Evolutionary conservation across 2,329 filamentous ascomycete species (phyloP), one percentile per base, ranked within the genome.

Genomic region (Neurospora sp.): DNA sequence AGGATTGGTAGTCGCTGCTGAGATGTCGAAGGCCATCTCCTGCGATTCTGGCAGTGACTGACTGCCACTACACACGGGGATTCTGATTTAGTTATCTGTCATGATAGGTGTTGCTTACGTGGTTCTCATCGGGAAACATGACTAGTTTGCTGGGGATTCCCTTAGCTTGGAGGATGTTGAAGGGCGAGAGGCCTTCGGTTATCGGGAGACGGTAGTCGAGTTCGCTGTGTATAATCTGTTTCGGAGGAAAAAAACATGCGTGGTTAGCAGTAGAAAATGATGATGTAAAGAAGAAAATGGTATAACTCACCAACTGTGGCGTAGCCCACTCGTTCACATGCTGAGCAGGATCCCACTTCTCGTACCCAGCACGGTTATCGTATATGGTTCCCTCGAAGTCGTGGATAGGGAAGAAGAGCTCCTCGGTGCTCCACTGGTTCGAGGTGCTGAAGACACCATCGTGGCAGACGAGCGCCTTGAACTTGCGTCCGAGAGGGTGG

Each of bases 181-280:
- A 97, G 68, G 93, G 91, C 2, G 91, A 87, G 68, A 97, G 80
- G 0, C 93, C 94, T 79, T 97, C 95, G 0, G 90, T 89, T 69
- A 98, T 90, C 0, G 93, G 91, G 36, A 97, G 82, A 19, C 95
- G 87, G 78, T 97, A 98, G 79, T 98, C 95, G 39, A 96, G 85
- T 76, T 96, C 93, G 76, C 89, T 95, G 80, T 98, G 95, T 69
- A 98, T 93, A 72, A 88, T 74, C 74, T 79, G 43, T 38, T 62
- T 19, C 15, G 15, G 2, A 10, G 23, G 23, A 6, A 13, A 46
- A 68, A 11, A 5, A 19, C 36, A 3, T 67, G 23, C 1, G 2
- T 11, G 13, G 38, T 40, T 28, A 9, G 69, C 6, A 23, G 15
- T 17, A 11, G 13, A 39, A 40, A 13, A 28, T 36, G 19, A 1